Conservation (phyloP, 2,329 filamentous ascomycete species). For the Xylariaceae sp. region DNA sequence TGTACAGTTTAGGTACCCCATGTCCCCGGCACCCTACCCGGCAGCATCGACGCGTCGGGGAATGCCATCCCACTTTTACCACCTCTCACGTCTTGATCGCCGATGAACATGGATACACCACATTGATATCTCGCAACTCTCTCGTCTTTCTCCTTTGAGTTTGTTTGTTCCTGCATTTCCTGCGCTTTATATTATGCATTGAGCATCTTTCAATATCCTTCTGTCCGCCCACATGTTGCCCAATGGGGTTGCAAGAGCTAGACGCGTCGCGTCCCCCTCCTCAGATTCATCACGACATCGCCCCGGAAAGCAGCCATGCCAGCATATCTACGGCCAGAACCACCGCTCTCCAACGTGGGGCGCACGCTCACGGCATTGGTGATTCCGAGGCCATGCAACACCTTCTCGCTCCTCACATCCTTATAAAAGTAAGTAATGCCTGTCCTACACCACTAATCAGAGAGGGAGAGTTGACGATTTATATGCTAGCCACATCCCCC, state of each 20-base stretch:
- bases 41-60: no score
- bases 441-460: conserved; percentile 7
- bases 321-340: conserved; percentile 23
- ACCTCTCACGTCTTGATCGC: no score
- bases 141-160: not conserved
- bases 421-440: conserved; percentile 45
- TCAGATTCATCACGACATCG: conserved; percentile 38
- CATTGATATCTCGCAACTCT: conserved; percentile 1
- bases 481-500: conserved; percentile 53
- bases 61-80: no score
- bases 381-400: conserved; percentile 46
- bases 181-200: conserved; percentile 24
- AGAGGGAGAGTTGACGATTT: conserved; percentile 1
- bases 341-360: conserved; percentile 2
- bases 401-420: conserved; percentile 50
- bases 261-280: conserved; percentile 51
- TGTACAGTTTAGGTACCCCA: no score
- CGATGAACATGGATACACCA: no score
- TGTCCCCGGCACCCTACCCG: no score
- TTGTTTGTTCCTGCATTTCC: not conserved
- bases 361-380: conserved; percentile 30
- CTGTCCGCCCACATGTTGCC: conserved; percentile 27
- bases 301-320: conserved; percentile 35
- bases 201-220: conserved; percentile 19
- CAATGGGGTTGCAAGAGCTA: conserved; percentile 30